A percentile compares a stretch with the other conserved stretches of the same genome.
phyloP scores from a whole-genome alignment of 768 basidiomycete genomes.

The Boletus bicolor region DNA sequence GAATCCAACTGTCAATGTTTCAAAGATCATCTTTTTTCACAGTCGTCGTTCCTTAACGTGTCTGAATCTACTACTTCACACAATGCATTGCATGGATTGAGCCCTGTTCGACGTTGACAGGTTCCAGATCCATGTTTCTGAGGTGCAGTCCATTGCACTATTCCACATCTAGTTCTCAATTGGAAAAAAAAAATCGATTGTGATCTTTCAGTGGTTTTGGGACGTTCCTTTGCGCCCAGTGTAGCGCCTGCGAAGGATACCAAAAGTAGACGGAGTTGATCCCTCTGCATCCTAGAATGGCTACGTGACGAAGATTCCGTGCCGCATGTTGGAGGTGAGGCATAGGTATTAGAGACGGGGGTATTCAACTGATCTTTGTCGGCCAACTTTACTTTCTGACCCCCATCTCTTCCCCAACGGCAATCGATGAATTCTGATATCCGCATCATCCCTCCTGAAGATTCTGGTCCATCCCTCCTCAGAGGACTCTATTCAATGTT shows the following conservation, averaged over 20 bases:
- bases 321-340: conserved; percentile 22
- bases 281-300: conserved; percentile 3
- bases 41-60: neutral
- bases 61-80: neutral
- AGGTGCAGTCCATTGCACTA: neutral
- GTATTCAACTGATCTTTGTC: neutral
- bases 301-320: neutral
- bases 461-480: conserved; percentile 10
- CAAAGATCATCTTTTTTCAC: neutral
- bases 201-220: too few relatives aligned
- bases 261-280: conserved; percentile 16
- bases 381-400: neutral
- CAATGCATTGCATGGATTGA: neutral
- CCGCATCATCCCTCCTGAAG: conserved; percentile 18
- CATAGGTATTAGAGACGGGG: neutral
- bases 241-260: conserved; percentile 1
- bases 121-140: neutral
- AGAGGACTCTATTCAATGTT: conserved; percentile 8
- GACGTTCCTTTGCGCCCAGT: neutral
- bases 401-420: neutral
- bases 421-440: conserved; percentile 16
- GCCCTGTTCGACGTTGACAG: neutral
- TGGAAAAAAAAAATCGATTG: neutral
- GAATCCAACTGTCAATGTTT: too few relatives aligned
- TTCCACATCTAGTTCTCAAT: neutral